These are phyloP conservation scores for Nannochloris sp. DNA, from an alignment of 139 green algal genomes.

Conservation along the genomic window DNA sequence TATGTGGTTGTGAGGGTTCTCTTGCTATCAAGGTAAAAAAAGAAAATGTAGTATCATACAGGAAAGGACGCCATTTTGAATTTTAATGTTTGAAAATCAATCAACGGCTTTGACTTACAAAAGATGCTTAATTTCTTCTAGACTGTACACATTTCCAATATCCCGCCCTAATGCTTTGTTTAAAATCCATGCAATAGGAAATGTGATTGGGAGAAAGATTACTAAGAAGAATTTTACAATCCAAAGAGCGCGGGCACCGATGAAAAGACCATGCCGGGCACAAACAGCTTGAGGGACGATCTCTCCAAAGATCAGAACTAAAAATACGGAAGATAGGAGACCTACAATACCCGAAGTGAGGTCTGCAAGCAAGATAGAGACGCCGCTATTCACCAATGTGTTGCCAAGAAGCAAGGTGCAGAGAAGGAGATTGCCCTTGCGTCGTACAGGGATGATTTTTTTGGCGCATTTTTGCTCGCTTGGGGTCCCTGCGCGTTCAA, in stretches of 20 bases:
- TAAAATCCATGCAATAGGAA: slow-evolving; percentile 67
- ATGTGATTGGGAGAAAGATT: slow-evolving; percentile 37
- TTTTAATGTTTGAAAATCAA: too few species aligned
- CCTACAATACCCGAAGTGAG: slow-evolving; percentile 41
- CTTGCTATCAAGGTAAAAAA: too few species aligned
- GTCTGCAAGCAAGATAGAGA: slow-evolving; percentile 53
- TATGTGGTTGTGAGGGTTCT: too few species aligned
- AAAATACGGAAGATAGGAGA: slow-evolving; percentile 30
- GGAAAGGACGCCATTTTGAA: too few species aligned
- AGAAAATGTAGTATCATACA: too few species aligned
- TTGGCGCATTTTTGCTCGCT: slow-evolving; percentile 27
- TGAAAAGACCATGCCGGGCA: slow-evolving; percentile 64
- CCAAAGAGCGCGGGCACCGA: slow-evolving; percentile 69
- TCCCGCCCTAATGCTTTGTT: slow-evolving; percentile 66
- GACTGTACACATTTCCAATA: slow-evolving; percentile 7
- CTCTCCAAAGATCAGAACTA: slow-evolving; percentile 53
- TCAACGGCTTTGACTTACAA: too few species aligned
- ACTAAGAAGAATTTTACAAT: slow-evolving; percentile 67
- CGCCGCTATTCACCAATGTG: slow-evolving; percentile 35
- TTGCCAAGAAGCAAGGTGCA: slow-evolving; percentile 49
- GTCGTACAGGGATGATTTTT: slow-evolving; percentile 19
- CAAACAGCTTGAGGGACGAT: slow-evolving; percentile 60
- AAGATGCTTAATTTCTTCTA: slow-evolving; percentile 4
- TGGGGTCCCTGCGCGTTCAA: slow-evolving; percentile 21
- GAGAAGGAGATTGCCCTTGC: slow-evolving; percentile 35